Evolutionary conservation across 768 basidiomycete species (phyloP).

Genomic region (Suillus tomentosus): DNA sequence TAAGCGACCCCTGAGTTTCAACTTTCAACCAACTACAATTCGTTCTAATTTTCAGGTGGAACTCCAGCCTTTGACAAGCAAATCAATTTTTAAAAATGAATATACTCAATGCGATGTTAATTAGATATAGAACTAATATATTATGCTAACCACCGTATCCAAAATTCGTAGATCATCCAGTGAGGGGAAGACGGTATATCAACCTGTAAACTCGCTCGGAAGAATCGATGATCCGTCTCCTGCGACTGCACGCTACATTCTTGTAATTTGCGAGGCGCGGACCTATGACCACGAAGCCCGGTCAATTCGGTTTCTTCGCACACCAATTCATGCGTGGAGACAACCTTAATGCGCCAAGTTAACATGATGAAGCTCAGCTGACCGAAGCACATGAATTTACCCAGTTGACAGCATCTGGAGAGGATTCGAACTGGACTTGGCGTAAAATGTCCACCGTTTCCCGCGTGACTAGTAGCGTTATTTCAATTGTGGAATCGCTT

Average conservation of each 20-base stretch:
- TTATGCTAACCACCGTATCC: slow-evolving; percentile 32
- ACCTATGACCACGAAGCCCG: background rate
- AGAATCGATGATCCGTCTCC: slow-evolving; percentile 26
- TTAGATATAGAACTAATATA: background rate
- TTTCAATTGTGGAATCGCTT: slow-evolving; percentile 24
- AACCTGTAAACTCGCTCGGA: slow-evolving; percentile 31
- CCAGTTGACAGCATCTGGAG: slow-evolving; percentile 34
- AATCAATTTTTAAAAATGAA: background rate
- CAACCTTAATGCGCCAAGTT: background rate
- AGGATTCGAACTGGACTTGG: slow-evolving; percentile 30
- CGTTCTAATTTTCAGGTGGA: background rate
- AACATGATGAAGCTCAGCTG: background rate
- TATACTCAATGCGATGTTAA: background rate
- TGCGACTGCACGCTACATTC: slow-evolving; percentile 31
- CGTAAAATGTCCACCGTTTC: slow-evolving; percentile 36
- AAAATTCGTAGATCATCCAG: slow-evolving; percentile 45
- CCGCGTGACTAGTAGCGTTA: slow-evolving; percentile 40
- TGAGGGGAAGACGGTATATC: slow-evolving; percentile 25
- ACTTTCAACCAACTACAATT: background rate
- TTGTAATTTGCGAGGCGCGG: slow-evolving; percentile 5
- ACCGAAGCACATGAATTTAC: slow-evolving; percentile 22
- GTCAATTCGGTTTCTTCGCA: background rate
- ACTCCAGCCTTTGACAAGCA: background rate
- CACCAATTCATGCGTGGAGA: background rate
- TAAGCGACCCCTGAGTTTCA: slow-evolving; percentile 8